A percentile compares a stretch with the other conserved stretches of the same genome.
phyloP scores from a whole-genome alignment of 495 filamentous ascomycete species.

The Emericellopsis terricola region DNA sequence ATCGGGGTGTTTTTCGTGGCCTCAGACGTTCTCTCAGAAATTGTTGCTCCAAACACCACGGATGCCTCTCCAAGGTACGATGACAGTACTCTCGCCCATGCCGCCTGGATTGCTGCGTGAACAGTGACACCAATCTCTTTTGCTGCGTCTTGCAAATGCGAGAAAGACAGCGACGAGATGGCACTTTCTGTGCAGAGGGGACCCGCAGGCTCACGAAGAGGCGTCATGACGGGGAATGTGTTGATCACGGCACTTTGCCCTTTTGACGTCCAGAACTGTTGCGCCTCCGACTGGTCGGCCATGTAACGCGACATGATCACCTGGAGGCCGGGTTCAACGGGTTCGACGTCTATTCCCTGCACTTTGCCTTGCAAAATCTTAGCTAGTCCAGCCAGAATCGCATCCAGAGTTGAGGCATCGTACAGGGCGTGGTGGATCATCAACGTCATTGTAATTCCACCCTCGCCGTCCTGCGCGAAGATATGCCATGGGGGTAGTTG shows the following conservation, averaged over 20 bases:
- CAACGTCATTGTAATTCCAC: constrained; percentile 23
- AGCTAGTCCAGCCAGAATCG: not conserved
- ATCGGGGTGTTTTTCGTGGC: constrained; percentile 37
- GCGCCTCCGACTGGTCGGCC: constrained; percentile 13
- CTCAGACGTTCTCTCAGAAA: constrained; percentile 47
- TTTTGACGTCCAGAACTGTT: constrained; percentile 42
- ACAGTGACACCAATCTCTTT: constrained; percentile 39
- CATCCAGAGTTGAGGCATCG: constrained; percentile 50
- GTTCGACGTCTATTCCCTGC: constrained; percentile 24
- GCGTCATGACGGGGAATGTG: constrained; percentile 52
- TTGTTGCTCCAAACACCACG: constrained; percentile 53
- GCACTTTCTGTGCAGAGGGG: constrained; percentile 19
- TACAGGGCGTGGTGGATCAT: constrained; percentile 57
- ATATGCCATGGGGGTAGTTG: constrained; percentile 14
- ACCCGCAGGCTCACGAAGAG: constrained; percentile 26
- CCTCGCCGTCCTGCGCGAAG: constrained; percentile 6
- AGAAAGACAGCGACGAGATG: constrained; percentile 16
- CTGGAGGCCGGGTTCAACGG: constrained; percentile 24
- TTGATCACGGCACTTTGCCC: constrained; percentile 33
- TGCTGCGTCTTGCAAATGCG: constrained; percentile 32
- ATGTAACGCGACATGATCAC: constrained; percentile 30
- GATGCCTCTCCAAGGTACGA: constrained; percentile 51
- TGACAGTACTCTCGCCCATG: constrained; percentile 53
- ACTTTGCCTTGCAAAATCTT: too few relatives aligned
- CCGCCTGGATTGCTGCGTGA: constrained; percentile 52